phyloP scores from a whole-genome alignment of 129 eudicot genomes.

The Lonicera japonica region DNA sequence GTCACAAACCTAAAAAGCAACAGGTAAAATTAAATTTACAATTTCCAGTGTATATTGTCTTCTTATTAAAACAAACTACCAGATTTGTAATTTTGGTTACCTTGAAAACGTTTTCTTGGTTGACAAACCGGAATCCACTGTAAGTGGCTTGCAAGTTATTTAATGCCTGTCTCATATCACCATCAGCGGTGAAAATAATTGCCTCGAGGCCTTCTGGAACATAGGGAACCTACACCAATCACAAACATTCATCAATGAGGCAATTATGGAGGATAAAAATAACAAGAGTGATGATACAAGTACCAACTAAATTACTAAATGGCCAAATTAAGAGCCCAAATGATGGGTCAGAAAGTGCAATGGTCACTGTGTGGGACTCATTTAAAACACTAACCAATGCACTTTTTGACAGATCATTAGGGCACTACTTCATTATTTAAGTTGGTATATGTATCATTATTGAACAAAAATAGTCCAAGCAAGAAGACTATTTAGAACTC shows the following conservation, averaged over 20 bases:
- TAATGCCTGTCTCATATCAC: slow-evolving; percentile 95
- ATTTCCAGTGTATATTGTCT: not conserved
- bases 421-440: too few relatives aligned
- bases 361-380: too few relatives aligned
- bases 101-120: slow-evolving; percentile 98
- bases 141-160: slow-evolving; percentile 90
- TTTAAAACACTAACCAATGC: too few relatives aligned
- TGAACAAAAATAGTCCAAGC: too few relatives aligned
- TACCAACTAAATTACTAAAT: too few relatives aligned
- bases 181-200: slow-evolving; percentile 94
- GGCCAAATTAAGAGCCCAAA: too few relatives aligned
- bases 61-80: not conserved
- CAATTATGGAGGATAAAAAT: not conserved
- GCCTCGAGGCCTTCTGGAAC: slow-evolving; percentile 95
- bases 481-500: too few relatives aligned
- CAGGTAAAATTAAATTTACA: not conserved
- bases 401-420: too few relatives aligned
- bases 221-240: slow-evolving; percentile 50
- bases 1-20: slow-evolving; percentile 69
- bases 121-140: slow-evolving; percentile 92
- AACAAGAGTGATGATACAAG: too few relatives aligned
- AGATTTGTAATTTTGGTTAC: slow-evolving; percentile 21
- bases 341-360: too few relatives aligned
- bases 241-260: slow-evolving; percentile 5
- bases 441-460: too few relatives aligned